Evolutionary conservation across 352 stramenopile species (phyloP), one percentile per base, ranked within the genome.

Genomic region (Globisporangium acanthophoron): DNA sequence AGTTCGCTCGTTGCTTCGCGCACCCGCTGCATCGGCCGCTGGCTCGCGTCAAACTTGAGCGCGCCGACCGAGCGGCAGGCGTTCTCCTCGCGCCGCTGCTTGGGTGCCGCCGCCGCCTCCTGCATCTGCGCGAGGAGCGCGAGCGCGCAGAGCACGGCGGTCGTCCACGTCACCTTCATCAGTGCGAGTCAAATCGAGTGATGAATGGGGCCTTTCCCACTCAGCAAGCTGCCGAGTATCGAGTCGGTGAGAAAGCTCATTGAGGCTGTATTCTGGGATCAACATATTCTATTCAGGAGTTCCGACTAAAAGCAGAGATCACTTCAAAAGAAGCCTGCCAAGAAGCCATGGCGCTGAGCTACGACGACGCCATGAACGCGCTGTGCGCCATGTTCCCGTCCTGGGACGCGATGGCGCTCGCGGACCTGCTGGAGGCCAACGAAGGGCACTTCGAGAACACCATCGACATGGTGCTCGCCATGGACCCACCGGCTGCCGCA

Each of bases 311-410:
- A 16, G 4, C 29, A 54, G 40, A 20, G 16, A 33, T 5, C 5
- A 8, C 31, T 21, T 52, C 16, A 55, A 41, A n/a, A 29, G 52
- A 43, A 18, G 37, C 57, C 50, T 37, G 56, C 54, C 43, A 15
- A 43, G 37, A 12, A 43, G 37, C 35, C 35, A 90, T 93, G 80
- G 66, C 67, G 56, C 65, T 87, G 54, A 83, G 62, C 50, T 84
- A 81, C 60, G 67, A 77, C 8, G 72, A 87, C 52, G 84, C 72
- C 48, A 70, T 94, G 66, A 71, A 58, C 13, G 74, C 76, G 54
- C 74, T 94, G 66, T 69, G 72, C 43, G 70, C 65, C 41, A 90
- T 94, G 70, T 94, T 94, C 67, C 80, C 82, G 50, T 65, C 65
- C 27, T 94, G 82, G 79, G 85, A 94, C 61, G 56, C 63, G 21